A percentile compares a stretch with the other conserved stretches of the same genome.
These are phyloP conservation scores for Cornus kousa DNA, from an alignment of 148 eudicot genomes.

Conservation along the genomic window DNA sequence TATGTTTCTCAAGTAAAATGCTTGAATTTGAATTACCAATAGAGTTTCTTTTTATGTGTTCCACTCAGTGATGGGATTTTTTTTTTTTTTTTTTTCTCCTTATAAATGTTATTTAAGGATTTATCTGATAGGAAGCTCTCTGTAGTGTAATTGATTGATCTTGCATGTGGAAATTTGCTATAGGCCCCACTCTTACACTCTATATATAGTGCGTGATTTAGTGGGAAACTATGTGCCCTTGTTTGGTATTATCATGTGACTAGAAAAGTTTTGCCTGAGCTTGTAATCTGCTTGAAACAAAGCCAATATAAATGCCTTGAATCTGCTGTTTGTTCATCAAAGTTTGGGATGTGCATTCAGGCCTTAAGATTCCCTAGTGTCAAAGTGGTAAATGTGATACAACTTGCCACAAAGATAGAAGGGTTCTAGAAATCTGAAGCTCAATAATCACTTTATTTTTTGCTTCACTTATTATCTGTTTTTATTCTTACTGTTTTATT, in stretches of 20 bases:
- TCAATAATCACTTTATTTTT: neutral
- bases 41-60: neutral
- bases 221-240: neutral
- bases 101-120: neutral
- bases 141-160: neutral
- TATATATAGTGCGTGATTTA: neutral
- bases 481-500: no score
- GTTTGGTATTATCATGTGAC: neutral
- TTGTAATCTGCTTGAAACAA: neutral
- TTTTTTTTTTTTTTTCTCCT: neutral
- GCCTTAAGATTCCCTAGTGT: neutral
- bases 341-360: neutral
- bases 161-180: neutral
- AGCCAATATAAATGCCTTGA: neutral
- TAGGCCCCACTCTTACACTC: no score
- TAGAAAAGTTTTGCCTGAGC: neutral
- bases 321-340: neutral
- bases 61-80: neutral
- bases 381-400: neutral
- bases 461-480: neutral
- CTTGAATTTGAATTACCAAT: neutral
- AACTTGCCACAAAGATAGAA: neutral
- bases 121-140: neutral
- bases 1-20: slow-evolving; percentile 1
- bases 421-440: neutral